Evolutionary conservation across 495 filamentous ascomycete species (phyloP).

Genomic region (Aspergillus nanangensis): DNA sequence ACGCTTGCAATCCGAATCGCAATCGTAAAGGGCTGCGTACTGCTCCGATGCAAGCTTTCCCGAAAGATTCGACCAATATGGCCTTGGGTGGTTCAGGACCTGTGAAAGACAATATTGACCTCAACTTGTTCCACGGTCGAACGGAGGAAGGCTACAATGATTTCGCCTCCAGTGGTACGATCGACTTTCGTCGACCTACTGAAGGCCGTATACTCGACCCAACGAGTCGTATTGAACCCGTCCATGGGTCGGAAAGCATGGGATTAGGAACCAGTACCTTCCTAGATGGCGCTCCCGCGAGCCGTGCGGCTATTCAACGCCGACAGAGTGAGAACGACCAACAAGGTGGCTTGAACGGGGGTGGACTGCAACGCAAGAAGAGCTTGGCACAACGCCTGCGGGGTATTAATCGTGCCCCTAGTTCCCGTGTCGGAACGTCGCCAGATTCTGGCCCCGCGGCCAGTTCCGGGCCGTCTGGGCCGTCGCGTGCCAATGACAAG

Average conservation of each 20-base stretch:
- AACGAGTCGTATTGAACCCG: constrained; percentile 54
- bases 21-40: constrained; percentile 80
- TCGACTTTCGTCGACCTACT: constrained; percentile 28
- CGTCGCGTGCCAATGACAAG: constrained; percentile 44
- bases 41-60: constrained; percentile 96
- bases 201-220: constrained; percentile 52
- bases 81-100: constrained; percentile 85
- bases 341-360: constrained; percentile 27
- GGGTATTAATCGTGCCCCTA: constrained; percentile 57
- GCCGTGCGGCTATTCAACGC: constrained; percentile 74
- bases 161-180: constrained; percentile 46
- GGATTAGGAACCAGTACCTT: constrained; percentile 95
- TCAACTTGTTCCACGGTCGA: constrained; percentile 76
- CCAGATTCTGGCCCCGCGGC: constrained; percentile 27
- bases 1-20: constrained; percentile 93
- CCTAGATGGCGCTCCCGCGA: constrained; percentile 88
- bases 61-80: constrained; percentile 87
- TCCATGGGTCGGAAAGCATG: constrained; percentile 78
- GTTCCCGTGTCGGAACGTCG: constrained; percentile 47
- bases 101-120: constrained; percentile 73
- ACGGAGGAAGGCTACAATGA: constrained; percentile 83
- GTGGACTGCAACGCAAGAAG: constrained; percentile 83
- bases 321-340: constrained; percentile 59
- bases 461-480: no score
- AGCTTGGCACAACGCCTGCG: constrained; percentile 84